A percentile compares a stretch with the other conserved stretches of the same genome.
These are phyloP conservation scores for Curvularia sp. DNA, from an alignment of 2,329 filamentous ascomycete genomes.

Conservation along the genomic window DNA sequence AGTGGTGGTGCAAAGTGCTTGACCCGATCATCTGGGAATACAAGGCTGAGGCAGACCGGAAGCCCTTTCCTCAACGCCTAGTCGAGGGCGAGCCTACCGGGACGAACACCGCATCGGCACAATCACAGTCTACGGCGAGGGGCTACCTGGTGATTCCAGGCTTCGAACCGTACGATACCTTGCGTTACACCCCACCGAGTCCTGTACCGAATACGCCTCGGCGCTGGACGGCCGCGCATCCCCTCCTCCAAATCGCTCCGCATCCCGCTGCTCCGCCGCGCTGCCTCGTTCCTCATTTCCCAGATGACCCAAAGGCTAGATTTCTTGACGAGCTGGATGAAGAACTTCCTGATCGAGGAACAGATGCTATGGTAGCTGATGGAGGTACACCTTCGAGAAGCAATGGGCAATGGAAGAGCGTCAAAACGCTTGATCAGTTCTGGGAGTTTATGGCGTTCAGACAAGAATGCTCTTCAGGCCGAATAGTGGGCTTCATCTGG, in stretches of 20 bases:
- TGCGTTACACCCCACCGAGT: conserved; percentile 74
- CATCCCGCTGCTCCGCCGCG: conserved; percentile 74
- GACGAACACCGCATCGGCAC: conserved; percentile 23
- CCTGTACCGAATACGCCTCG: conserved; percentile 50
- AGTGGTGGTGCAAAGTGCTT: conserved; percentile 93
- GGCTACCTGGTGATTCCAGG: conserved; percentile 89
- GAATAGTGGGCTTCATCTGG: conserved; percentile 95
- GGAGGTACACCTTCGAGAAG: conserved; percentile 57
- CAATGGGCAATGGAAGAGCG: conserved; percentile 79
- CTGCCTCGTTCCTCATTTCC: conserved; percentile 87
- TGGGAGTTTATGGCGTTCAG: conserved; percentile 99
- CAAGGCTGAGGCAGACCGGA: conserved; percentile 52
- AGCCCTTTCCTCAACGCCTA: conserved; percentile 42
- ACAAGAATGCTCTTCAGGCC: conserved; percentile 92
- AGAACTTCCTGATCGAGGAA: conserved; percentile 67
- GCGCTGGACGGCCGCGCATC: conserved; percentile 67
- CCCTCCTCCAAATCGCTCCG: conserved; percentile 76
- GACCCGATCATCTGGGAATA: conserved; percentile 72
- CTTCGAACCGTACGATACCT: conserved; percentile 79
- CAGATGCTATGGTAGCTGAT: conserved; percentile 43
- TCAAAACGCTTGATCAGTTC: conserved; percentile 86
- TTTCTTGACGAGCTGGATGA: conserved; percentile 90
- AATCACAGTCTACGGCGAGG: conserved; percentile 58
- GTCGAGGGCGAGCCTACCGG: conserved; percentile 35
- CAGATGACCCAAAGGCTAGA: conserved; percentile 92